Evolutionary conservation across 2,329 filamentous ascomycete genomes (phyloP).

Genomic region (Trichoderma sp.): DNA sequence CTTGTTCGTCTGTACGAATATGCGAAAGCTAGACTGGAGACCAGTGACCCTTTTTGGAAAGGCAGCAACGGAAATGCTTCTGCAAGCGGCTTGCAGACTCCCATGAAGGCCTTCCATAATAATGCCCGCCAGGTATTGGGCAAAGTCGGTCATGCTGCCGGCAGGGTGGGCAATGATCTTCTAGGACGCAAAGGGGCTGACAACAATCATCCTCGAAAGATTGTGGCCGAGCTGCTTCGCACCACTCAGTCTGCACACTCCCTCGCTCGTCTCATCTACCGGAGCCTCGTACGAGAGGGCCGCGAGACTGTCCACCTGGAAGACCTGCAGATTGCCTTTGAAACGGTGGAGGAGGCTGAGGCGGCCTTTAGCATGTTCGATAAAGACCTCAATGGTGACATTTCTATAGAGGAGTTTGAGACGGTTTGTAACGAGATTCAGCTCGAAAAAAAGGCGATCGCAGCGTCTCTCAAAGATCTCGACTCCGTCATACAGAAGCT

Average conservation of each 20-base stretch:
- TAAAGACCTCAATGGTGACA: slow-evolving; percentile 95
- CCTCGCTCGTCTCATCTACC: slow-evolving; percentile 83
- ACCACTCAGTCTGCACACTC: slow-evolving; percentile 77
- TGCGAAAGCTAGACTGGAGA: slow-evolving; percentile 72
- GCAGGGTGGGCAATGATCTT: slow-evolving; percentile 86
- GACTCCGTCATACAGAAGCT: slow-evolving; percentile 92
- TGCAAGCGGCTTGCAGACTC: slow-evolving; percentile 70
- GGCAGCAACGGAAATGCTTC: slow-evolving; percentile 42
- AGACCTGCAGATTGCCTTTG: slow-evolving; percentile 78
- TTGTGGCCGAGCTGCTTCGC: slow-evolving; percentile 76
- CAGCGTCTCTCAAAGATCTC: slow-evolving; percentile 89
- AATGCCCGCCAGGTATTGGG: slow-evolving; percentile 75
- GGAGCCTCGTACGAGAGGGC: slow-evolving; percentile 77
- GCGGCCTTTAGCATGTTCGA: slow-evolving; percentile 92
- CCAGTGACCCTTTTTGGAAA: slow-evolving; percentile 56
- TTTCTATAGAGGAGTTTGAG: slow-evolving; percentile 93
- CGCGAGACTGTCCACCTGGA: slow-evolving; percentile 77
- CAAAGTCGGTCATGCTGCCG: slow-evolving; percentile 84
- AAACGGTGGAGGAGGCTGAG: slow-evolving; percentile 82
- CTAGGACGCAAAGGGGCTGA: slow-evolving; percentile 71
- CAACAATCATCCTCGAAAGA: slow-evolving; percentile 80
- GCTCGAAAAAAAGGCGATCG: slow-evolving; percentile 92
- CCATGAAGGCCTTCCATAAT: slow-evolving; percentile 71
- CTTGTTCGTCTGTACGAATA: slow-evolving; percentile 65
- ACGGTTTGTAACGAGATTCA: slow-evolving; percentile 93